Evolutionary conservation across 192 early-diverging fungal genomes (phyloP).

Genomic region (Coemansia sp.): DNA sequence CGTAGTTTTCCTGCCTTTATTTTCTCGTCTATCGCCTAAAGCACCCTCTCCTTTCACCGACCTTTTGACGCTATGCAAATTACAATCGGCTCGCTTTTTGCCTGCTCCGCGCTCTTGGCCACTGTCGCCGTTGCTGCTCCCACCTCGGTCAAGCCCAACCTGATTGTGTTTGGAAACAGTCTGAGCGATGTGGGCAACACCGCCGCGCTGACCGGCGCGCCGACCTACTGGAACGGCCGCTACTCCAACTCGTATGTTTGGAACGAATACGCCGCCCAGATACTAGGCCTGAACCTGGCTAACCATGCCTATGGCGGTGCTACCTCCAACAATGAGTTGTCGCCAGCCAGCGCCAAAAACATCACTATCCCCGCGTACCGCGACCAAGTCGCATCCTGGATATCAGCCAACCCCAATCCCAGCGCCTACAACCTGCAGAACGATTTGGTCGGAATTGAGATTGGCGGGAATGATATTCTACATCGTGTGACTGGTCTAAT

Average conservation of each 20-base stretch:
- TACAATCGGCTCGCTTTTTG: constrained; percentile 10
- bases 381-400: constrained; percentile 36
- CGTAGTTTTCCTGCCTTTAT: not conserved
- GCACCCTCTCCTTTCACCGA: not conserved
- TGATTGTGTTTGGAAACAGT: constrained; percentile 52
- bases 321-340: constrained; percentile 44
- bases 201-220: not conserved
- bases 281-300: constrained; percentile 33
- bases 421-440: constrained; percentile 34
- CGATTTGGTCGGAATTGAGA: constrained; percentile 40
- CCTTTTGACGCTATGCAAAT: constrained; percentile 1
- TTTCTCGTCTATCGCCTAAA: not conserved
- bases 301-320: constrained; percentile 45
- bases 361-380: constrained; percentile 42
- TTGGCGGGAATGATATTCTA: constrained; percentile 46
- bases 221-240: constrained; percentile 42
- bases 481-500: constrained; percentile 13
- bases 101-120: constrained; percentile 20
- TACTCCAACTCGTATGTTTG: constrained; percentile 46
- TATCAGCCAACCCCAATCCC: constrained; percentile 25
- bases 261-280: constrained; percentile 44
- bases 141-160: constrained; percentile 17
- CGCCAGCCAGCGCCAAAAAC: constrained; percentile 22
- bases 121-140: constrained; percentile 26
- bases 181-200: constrained; percentile 42